A percentile compares a stretch with the other conserved stretches of the same genome.
Conservation (phyloP, 225 moss, liverwort and hornwort species). For the Rhytidiadelphus loreus region DNA sequence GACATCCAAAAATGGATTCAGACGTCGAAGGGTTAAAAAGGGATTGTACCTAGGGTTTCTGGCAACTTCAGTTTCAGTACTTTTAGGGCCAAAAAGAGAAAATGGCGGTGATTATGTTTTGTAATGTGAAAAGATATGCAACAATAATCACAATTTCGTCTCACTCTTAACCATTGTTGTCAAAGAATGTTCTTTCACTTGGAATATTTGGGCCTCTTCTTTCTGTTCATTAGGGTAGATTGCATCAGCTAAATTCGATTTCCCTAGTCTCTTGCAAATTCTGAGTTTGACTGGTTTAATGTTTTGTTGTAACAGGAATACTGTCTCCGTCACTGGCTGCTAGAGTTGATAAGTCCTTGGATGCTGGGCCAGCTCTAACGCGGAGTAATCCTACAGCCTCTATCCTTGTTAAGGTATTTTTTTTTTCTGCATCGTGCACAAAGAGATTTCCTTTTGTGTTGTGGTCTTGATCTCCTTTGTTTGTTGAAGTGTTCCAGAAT, state of each 20-base stretch:
- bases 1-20: background rate
- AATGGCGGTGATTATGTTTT: background rate
- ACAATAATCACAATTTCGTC: background rate
- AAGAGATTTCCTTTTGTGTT: background rate
- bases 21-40: background rate
- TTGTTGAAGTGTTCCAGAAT: background rate
- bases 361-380: background rate
- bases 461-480: background rate
- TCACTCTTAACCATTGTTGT: background rate
- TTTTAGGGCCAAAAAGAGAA: no score
- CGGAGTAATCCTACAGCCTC: background rate
- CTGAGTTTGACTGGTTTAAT: background rate
- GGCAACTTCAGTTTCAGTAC: background rate
- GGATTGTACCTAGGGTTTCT: background rate
- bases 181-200: background rate
- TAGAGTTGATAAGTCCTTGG: background rate
- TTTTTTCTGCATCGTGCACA: background rate
- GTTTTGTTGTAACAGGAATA: background rate
- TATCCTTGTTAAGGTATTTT: background rate
- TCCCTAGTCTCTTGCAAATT: background rate
- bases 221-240: background rate
- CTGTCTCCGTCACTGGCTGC: background rate
- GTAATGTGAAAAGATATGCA: background rate
- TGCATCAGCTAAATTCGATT: background rate
- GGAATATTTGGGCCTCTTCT: background rate